A percentile compares a stretch with the other conserved stretches of the same genome.
phyloP scores from a whole-genome alignment of 768 basidiomycete species.

The Termitomyces titanicus region DNA sequence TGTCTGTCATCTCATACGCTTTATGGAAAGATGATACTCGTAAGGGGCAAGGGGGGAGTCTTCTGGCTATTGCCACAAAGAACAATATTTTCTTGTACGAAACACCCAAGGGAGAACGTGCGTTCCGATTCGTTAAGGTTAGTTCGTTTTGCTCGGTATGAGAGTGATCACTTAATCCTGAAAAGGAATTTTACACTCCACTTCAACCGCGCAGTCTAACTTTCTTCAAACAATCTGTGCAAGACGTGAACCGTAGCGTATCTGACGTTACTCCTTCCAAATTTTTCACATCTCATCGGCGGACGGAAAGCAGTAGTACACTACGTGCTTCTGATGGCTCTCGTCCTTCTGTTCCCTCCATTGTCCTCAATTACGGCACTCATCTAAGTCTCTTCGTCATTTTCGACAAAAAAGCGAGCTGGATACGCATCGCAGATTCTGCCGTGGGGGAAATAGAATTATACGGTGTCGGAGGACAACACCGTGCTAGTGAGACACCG shows the following conservation, averaged over 20 bases:
- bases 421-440: slow-evolving; percentile 78
- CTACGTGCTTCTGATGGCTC: slow-evolving; percentile 28
- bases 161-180: background rate
- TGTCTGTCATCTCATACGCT: slow-evolving; percentile 62
- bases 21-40: slow-evolving; percentile 61
- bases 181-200: slow-evolving; percentile 82
- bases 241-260: slow-evolving; percentile 43
- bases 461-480: slow-evolving; percentile 34
- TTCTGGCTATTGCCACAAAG: slow-evolving; percentile 77
- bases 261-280: slow-evolving; percentile 34
- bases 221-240: slow-evolving; percentile 69
- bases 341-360: slow-evolving; percentile 24
- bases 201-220: slow-evolving; percentile 58
- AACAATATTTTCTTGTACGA: slow-evolving; percentile 73
- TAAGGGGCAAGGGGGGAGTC: slow-evolving; percentile 39
- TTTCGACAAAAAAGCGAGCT: slow-evolving; percentile 86
- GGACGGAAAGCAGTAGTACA: slow-evolving; percentile 38
- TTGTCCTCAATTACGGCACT: slow-evolving; percentile 50
- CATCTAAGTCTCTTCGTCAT: slow-evolving; percentile 79
- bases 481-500: slow-evolving; percentile 20
- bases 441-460: slow-evolving; percentile 78
- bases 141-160: slow-evolving; percentile 1
- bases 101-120: slow-evolving; percentile 77
- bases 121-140: slow-evolving; percentile 81
- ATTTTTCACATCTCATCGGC: slow-evolving; percentile 33